Conservation (phyloP, 345 rosid species). For the Sisymbrium altissimum region DNA sequence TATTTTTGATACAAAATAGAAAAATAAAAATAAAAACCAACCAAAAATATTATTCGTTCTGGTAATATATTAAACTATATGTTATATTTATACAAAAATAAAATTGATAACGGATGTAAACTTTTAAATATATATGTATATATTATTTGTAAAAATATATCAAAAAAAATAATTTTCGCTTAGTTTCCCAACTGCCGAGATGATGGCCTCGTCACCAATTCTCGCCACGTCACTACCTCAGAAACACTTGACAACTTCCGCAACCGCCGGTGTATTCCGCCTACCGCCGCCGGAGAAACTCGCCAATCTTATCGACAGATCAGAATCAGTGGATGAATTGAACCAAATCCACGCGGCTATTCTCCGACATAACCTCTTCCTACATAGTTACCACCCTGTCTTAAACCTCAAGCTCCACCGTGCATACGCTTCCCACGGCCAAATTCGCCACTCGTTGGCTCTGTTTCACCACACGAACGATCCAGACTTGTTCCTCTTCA, state of each 20-base stretch:
- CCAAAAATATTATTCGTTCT: too few relatives aligned
- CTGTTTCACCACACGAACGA: constrained; percentile 48
- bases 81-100: too few relatives aligned
- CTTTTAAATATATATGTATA: too few relatives aligned
- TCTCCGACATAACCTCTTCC: constrained; percentile 58
- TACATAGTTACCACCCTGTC: constrained; percentile 38
- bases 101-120: too few relatives aligned
- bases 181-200: not conserved
- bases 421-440: constrained; percentile 62
- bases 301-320: constrained; percentile 46
- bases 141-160: too few relatives aligned
- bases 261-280: not conserved
- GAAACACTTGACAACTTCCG: not conserved
- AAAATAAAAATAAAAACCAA: too few relatives aligned
- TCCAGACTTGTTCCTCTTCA: constrained; percentile 59
- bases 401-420: constrained; percentile 81
- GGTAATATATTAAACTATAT: too few relatives aligned
- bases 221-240: constrained; percentile 2
- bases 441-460: constrained; percentile 44
- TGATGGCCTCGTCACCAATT: not conserved
- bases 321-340: constrained; percentile 39
- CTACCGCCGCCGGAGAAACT: constrained; percentile 44
- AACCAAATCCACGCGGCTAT: constrained; percentile 70
- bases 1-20: too few relatives aligned
- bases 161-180: too few relatives aligned